Conservation (phyloP, 2,329 filamentous ascomycete species). For the Juglanconis juglandina region DNA sequence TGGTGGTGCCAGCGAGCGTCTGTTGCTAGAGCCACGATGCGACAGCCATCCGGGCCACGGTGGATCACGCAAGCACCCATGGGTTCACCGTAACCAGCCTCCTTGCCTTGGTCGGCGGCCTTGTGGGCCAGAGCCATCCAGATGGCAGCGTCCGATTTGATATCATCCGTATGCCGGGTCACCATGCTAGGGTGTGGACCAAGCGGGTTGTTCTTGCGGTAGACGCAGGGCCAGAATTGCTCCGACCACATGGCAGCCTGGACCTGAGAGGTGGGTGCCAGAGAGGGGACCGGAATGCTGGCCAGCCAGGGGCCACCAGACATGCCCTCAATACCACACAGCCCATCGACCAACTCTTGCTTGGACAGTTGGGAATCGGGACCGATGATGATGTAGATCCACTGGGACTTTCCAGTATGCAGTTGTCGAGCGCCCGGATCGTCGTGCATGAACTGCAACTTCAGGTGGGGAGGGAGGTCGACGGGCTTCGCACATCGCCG, state of each 20-base stretch:
- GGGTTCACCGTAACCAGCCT: conserved; percentile 59
- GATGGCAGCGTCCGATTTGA: conserved; percentile 58
- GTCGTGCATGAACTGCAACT: conserved; percentile 59
- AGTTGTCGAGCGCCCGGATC: conserved; percentile 51
- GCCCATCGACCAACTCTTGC: conserved; percentile 46
- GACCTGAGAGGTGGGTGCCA: conserved; percentile 70
- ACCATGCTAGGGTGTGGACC: conserved; percentile 78
- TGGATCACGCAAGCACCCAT: conserved; percentile 76
- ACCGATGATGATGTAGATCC: conserved; percentile 57
- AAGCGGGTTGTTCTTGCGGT: conserved; percentile 82
- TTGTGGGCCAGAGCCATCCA: conserved; percentile 68
- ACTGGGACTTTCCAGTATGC: conserved; percentile 58
- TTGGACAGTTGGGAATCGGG: conserved; percentile 49
- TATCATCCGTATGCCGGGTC: conserved; percentile 64
- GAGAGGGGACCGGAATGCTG: conserved; percentile 65
- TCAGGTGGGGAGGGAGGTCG: conserved; percentile 65
- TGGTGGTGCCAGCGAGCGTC: conserved; percentile 69
- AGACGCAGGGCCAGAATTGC: conserved; percentile 80
- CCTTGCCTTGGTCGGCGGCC: conserved; percentile 58
- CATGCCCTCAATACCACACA: conserved; percentile 49
- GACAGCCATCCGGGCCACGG: conserved; percentile 44
- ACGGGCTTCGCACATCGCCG: conserved; percentile 71
- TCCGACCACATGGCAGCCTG: conserved; percentile 73
- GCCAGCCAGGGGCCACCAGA: conserved; percentile 50
- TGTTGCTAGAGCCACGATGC: conserved; percentile 68